phyloP scores from a whole-genome alignment of 192 early-diverging fungal species.

The Backusella parvicylindrica region DNA sequence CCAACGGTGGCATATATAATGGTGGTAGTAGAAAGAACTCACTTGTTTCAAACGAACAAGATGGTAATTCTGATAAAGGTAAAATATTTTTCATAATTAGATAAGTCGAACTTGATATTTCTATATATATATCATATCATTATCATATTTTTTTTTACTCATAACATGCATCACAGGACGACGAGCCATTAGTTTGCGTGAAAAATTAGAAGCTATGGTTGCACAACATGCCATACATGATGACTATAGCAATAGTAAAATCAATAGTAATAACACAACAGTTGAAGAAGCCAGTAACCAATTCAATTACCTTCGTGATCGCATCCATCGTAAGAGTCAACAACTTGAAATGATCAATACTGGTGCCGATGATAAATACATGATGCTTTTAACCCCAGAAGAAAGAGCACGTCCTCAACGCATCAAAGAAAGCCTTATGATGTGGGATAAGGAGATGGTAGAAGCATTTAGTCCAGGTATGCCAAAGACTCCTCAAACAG shows the following conservation, averaged over 20 bases:
- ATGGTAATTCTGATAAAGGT: conserved; percentile 1
- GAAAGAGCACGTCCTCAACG: conserved; percentile 9
- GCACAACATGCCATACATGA: conserved; percentile 26
- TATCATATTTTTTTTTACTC: neutral
- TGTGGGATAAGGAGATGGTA: conserved; percentile 7
- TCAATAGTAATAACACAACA: neutral
- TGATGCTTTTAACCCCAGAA: neutral
- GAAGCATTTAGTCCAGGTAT: neutral
- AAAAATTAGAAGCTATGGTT: conserved; percentile 25
- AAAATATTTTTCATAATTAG: neutral
- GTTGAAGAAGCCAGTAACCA: neutral
- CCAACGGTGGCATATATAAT: neutral
- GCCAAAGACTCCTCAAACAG: conserved; percentile 53
- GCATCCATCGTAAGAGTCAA: neutral
- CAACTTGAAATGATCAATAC: neutral
- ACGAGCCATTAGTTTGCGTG: conserved; percentile 18
- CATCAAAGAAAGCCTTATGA: neutral
- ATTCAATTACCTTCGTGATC: neutral
- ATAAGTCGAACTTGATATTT: neutral
- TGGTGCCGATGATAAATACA: neutral
- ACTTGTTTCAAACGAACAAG: neutral
- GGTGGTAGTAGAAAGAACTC: conserved; percentile 17
- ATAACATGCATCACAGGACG: neutral
- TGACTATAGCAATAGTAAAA: neutral
- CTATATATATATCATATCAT: too few species aligned